A percentile compares a stretch with the other conserved stretches of the same genome.
Evolutionary conservation across 768 basidiomycete genomes (phyloP).

Genomic region (Psilocybe azurescens): DNA sequence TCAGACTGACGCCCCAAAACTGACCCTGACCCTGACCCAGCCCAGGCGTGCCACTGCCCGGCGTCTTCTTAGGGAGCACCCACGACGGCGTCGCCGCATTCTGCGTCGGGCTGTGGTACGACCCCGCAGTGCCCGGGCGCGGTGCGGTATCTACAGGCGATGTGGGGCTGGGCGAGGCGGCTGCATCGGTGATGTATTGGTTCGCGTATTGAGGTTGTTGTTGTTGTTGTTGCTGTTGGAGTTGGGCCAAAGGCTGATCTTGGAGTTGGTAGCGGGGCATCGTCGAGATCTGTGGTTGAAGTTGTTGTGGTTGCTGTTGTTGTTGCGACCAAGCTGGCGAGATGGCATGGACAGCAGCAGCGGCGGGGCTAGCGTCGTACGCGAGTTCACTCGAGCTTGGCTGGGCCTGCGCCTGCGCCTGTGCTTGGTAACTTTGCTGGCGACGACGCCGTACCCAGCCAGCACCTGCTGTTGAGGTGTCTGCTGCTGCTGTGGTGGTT

Average conservation of each 20-base stretch:
- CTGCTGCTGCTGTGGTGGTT: not conserved
- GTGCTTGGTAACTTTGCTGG: constrained; percentile 18
- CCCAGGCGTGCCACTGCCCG: not conserved
- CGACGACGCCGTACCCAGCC: constrained; percentile 29
- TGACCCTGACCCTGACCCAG: constrained; percentile 4
- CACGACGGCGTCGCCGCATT: constrained; percentile 42
- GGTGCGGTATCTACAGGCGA: not conserved
- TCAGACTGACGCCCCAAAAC: too few relatives aligned
- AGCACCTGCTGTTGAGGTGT: constrained; percentile 11
- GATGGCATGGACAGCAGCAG: not conserved
- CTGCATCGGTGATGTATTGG: not conserved
- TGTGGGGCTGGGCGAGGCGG: too few relatives aligned
- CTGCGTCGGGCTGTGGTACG: constrained; percentile 20
- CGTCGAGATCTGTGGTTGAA: constrained; percentile 28
- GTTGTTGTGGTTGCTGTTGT: constrained; percentile 28
- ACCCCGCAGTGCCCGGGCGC: not conserved
- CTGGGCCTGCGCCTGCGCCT: constrained; percentile 13
- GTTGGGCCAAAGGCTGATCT: constrained; percentile 23
- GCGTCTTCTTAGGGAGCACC: constrained; percentile 48
- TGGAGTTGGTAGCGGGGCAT: constrained; percentile 19
- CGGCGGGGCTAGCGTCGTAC: constrained; percentile 11
- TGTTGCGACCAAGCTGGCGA: constrained; percentile 17
- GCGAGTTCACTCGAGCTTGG: not conserved
- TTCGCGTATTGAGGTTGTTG: constrained; percentile 13
- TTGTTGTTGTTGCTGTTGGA: constrained; percentile 23